Percentiles rank a stretch among this genome's conserved stretches.
Conservation (phyloP, 331 rosid genomes). For the Dryas integrifolia region DNA sequence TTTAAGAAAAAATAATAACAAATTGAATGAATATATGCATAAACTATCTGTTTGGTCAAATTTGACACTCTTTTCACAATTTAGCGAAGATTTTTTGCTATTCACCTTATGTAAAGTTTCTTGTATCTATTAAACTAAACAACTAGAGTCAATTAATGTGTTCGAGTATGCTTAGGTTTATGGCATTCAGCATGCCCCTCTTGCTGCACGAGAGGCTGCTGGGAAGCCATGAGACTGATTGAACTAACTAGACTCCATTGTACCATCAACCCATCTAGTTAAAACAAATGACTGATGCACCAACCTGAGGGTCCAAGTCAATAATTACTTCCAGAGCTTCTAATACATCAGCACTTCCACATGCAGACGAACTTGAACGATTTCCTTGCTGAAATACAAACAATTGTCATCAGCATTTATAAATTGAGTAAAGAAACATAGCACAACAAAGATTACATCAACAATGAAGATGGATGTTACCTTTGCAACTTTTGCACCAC, state of each 20-base stretch:
- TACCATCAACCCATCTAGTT: neutral
- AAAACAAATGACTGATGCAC: slow-evolving; percentile 23
- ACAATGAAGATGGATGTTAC: slow-evolving; percentile 29
- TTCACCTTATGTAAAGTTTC: neutral
- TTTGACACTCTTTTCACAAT: neutral
- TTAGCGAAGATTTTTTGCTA: neutral
- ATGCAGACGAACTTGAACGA: slow-evolving; percentile 91
- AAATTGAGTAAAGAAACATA: neutral
- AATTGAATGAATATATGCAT: neutral
- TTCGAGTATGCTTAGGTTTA: neutral
- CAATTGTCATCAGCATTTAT: neutral
- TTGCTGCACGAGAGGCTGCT: neutral
- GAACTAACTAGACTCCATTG: neutral
- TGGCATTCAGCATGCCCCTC: slow-evolving; percentile 1
- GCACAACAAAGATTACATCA: neutral
- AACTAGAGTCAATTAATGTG: neutral
- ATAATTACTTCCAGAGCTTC: slow-evolving; percentile 71
- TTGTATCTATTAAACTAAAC: slow-evolving; percentile 1
- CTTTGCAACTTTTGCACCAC: slow-evolving; percentile 95
- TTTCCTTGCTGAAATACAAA: slow-evolving; percentile 72
- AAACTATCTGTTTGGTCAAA: neutral
- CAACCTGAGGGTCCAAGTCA: slow-evolving; percentile 81
- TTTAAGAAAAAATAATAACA: slow-evolving; percentile 26
- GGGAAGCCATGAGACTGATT: neutral
- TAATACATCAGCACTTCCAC: slow-evolving; percentile 97